These are phyloP conservation scores for Aphanocladium album DNA, from an alignment of 2,329 filamentous ascomycete genomes.

Conservation along the genomic window DNA sequence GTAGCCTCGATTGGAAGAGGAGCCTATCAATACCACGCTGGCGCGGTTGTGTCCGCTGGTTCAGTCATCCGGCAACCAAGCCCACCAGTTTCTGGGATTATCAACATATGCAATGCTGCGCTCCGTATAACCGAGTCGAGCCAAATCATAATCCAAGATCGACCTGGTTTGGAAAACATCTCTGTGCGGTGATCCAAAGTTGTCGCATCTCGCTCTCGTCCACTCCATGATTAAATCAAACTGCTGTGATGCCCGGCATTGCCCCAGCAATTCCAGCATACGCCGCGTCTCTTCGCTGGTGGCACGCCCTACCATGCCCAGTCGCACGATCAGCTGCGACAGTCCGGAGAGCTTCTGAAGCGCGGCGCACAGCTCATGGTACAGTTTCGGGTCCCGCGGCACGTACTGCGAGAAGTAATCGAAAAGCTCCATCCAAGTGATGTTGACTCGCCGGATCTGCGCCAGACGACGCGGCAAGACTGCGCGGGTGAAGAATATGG, in stretches of 20 bases:
- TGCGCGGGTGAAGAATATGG: neutral
- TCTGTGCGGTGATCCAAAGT: neutral
- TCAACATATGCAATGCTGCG: neutral
- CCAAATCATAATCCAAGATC: neutral
- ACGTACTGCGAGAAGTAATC: neutral
- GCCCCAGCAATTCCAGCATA: neutral
- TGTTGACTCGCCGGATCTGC: neutral
- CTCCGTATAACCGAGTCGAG: neutral
- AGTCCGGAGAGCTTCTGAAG: neutral
- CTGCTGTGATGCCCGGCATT: neutral
- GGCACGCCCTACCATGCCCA: neutral
- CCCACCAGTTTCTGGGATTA: neutral
- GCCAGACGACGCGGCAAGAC: neutral
- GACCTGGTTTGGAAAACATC: neutral
- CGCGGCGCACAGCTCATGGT: neutral
- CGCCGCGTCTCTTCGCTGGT: neutral
- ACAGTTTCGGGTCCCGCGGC: neutral
- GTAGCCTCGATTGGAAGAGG: no score
- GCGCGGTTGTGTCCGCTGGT: no score
- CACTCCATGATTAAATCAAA: neutral
- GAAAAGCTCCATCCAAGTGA: neutral
- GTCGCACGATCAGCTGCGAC: neutral
- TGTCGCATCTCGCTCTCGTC: neutral
- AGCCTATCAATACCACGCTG: no score
- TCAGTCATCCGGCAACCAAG: no score